Evolutionary conservation across 2,329 filamentous ascomycete species (phyloP), one percentile per base, ranked within the genome.

Genomic region (Leptographium flavum): DNA sequence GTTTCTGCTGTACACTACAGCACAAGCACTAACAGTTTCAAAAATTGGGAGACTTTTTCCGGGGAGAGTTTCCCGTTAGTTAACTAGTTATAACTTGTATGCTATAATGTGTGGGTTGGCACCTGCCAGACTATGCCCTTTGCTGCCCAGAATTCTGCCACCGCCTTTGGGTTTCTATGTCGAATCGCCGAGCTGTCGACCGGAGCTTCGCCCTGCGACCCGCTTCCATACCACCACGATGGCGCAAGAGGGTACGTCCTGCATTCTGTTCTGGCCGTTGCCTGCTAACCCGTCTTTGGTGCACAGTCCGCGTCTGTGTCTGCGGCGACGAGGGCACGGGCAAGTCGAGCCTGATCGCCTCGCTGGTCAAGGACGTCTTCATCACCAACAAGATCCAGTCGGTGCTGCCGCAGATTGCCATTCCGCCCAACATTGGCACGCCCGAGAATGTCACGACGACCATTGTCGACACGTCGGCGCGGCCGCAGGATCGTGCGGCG

Each of bases 381-480:
- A 85, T 96, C 56, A 86, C 83, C 52, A 86, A 85, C 65, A 94
- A 93, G 68, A 95, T 98, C 58, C 90, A 95, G 61, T 76, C 88
- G 14, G 83, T 96, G 49, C 79, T 98, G 10, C 92, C 92, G 21
- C 86, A 90, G 60, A 93, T 98, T 53, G 95, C 88, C 23, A 87
- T 98, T 32, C 90, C 90, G 35, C 88, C 90, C 21, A 90, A 81
- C 56, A 83, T 94, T 54, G 87, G 87, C 48, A 94, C 88, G 6
- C 88, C 88, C 40, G 88, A 96, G 56, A 94, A 94, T 72, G 87
- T 96, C 59, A 94, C 87, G 41, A 98, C 92, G 13, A 94, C 87
- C 53, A 90, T 98, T 56, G 87, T 98, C 67, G 92, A 98, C 63
- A 98, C 92, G 28, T 96, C 90, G 30, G 87, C 92, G 32, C 76